Evolutionary conservation across 805 yeast genomes (phyloP).

Genomic region (Candida golubevii): DNA sequence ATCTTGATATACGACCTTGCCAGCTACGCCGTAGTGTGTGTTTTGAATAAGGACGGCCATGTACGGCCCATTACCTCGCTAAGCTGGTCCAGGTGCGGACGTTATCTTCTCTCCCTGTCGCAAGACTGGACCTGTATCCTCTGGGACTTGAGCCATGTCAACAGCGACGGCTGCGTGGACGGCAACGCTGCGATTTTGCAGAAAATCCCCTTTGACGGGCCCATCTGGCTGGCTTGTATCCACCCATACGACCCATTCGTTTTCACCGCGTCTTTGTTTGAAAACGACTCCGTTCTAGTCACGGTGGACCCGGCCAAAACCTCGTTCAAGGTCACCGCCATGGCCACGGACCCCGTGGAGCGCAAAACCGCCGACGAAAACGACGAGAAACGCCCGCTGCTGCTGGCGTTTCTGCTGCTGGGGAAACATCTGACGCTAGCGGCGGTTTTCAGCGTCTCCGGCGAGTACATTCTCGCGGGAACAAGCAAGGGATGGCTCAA

Average conservation of each 20-base stretch:
- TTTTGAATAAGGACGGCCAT: constrained; percentile 53
- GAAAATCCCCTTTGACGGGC: constrained; percentile 54
- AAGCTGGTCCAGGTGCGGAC: constrained; percentile 71
- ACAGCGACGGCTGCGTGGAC: constrained; percentile 9
- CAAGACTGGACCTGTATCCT: constrained; percentile 79
- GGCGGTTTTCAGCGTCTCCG: constrained; percentile 49
- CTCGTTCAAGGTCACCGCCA: constrained; percentile 8
- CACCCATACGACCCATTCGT: constrained; percentile 44
- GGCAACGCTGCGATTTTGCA: constrained; percentile 33
- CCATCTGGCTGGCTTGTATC: constrained; percentile 66
- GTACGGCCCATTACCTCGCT: constrained; percentile 67
- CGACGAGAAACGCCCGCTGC: constrained; percentile 8
- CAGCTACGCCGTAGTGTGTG: constrained; percentile 52
- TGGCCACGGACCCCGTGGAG: constrained; percentile 18
- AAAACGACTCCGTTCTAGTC: constrained; percentile 55
- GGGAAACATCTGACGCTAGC: constrained; percentile 44
- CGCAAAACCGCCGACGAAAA: constrained; percentile 8
- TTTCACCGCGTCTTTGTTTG: constrained; percentile 63
- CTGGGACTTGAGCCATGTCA: constrained; percentile 62
- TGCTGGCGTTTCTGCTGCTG: constrained; percentile 14
- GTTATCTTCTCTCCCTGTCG: constrained; percentile 63
- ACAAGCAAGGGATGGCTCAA: constrained; percentile 78
- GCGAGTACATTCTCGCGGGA: constrained; percentile 61
- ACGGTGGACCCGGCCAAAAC: constrained; percentile 15
- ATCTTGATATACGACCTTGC: constrained; percentile 36